Evolutionary conservation across 176 grass and related monocot genomes (phyloP).

Genomic region (Triticum dicoccoides): DNA sequence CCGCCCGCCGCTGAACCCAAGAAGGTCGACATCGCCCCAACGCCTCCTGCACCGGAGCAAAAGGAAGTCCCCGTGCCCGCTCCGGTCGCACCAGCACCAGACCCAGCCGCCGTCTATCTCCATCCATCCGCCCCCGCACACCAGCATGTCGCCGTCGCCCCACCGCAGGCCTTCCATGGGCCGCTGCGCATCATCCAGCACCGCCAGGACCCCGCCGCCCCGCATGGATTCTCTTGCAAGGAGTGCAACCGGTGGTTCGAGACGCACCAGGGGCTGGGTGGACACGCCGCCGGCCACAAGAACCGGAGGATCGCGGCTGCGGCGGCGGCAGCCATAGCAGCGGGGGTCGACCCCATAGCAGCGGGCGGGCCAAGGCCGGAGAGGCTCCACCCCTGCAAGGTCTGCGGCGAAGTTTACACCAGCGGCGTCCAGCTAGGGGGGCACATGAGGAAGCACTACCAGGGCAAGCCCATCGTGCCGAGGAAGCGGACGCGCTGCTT

Average conservation of each 20-base stretch:
- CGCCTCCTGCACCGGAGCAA: neutral
- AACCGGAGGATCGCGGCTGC: conserved; percentile 9
- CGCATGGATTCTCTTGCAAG: conserved; percentile 11
- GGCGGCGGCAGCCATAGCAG: neutral
- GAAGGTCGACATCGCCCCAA: neutral
- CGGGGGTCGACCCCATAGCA: neutral
- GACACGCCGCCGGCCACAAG: conserved; percentile 41
- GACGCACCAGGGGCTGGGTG: conserved; percentile 38
- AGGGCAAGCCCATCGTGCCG: neutral
- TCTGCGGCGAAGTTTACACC: neutral
- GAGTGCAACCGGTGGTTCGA: neutral
- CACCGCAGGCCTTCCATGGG: neutral
- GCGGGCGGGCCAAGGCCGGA: neutral
- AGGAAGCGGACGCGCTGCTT: neutral
- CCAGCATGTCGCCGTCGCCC: neutral
- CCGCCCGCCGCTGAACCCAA: neutral
- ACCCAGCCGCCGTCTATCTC: neutral
- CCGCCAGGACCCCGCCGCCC: neutral
- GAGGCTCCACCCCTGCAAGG: neutral
- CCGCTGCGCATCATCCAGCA: neutral
- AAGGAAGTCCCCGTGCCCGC: neutral
- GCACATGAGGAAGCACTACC: conserved; percentile 45
- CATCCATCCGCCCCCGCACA: neutral
- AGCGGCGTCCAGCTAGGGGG: conserved; percentile 37
- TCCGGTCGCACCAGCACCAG: neutral